These are phyloP conservation scores for Artemisia tridentata DNA, from an alignment of 129 eudicot species.

Conservation along the genomic window DNA sequence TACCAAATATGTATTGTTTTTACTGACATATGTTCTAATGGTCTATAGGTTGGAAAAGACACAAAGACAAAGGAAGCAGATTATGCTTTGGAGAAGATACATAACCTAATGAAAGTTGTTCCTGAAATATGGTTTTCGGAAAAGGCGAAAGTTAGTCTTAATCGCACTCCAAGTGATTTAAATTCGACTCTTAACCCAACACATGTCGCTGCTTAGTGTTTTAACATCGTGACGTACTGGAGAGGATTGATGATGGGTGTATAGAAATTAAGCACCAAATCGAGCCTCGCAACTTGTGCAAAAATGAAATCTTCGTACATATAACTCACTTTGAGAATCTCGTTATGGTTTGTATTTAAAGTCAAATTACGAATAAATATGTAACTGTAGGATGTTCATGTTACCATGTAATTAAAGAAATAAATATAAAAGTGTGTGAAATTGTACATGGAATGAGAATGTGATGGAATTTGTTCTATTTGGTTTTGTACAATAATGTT, in stretches of 20 bases:
- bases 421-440: slow-evolving; percentile 4
- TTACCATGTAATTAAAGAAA: slow-evolving; percentile 13
- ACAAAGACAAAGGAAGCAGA: slow-evolving; percentile 64
- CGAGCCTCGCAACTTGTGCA: neutral
- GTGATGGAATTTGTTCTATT: neutral
- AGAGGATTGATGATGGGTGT: slow-evolving; percentile 5
- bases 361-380: neutral
- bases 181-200: slow-evolving; percentile 47
- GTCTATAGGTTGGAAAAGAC: slow-evolving; percentile 67
- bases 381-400: neutral
- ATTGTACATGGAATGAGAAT: neutral
- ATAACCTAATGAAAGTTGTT: slow-evolving; percentile 50
- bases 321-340: neutral
- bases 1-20: no score
- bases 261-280: neutral
- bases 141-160: slow-evolving; percentile 23
- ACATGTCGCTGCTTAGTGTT: slow-evolving; percentile 50
- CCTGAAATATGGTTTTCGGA: slow-evolving; percentile 69
- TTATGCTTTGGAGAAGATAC: slow-evolving; percentile 61
- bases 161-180: slow-evolving; percentile 45
- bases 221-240: neutral
- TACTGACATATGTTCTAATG: neutral
- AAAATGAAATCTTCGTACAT: slow-evolving; percentile 12
- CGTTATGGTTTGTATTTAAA: neutral
- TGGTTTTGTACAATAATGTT: neutral